These are phyloP conservation scores for Lyophyllum shimeji DNA, from an alignment of 768 basidiomycete genomes.

Conservation along the genomic window DNA sequence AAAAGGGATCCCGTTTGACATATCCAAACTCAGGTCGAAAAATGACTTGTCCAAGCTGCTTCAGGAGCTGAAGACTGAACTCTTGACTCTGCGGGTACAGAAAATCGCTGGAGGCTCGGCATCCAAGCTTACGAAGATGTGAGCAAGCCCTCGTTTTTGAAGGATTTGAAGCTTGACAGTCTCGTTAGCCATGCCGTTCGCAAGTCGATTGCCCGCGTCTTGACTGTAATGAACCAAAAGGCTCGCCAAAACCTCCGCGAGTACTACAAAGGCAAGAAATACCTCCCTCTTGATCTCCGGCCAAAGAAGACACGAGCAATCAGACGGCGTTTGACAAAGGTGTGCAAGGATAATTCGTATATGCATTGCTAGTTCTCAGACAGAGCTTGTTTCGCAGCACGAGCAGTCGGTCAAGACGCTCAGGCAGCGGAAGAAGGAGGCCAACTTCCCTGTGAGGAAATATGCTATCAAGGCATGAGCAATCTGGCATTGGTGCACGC, in stretches of 20 bases:
- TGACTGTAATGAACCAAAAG: constrained; percentile 99
- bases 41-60: constrained; percentile 96
- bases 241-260: constrained; percentile 95
- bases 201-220: constrained; percentile 96
- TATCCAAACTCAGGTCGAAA: constrained; percentile 68
- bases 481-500: constrained; percentile 9
- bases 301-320: constrained; percentile 98
- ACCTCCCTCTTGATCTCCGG: constrained; percentile 95
- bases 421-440: constrained; percentile 92
- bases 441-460: constrained; percentile 91
- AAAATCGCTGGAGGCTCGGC: constrained; percentile 96
- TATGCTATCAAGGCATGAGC: constrained; percentile 92
- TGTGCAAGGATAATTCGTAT: constrained; percentile 30
- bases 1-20: constrained; percentile 10
- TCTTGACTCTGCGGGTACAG: constrained; percentile 91
- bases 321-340: constrained; percentile 90
- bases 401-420: constrained; percentile 85
- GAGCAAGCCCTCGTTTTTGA: constrained; percentile 30
- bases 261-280: constrained; percentile 97
- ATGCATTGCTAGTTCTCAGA: neutral
- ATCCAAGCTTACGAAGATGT: constrained; percentile 98
- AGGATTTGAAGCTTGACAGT: neutral
- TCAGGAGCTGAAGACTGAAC: constrained; percentile 92
- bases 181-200: constrained; percentile 81
- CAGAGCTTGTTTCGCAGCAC: constrained; percentile 46